phyloP scores from a whole-genome alignment of 495 filamentous ascomycete genomes.

The Lepraria neglecta region DNA sequence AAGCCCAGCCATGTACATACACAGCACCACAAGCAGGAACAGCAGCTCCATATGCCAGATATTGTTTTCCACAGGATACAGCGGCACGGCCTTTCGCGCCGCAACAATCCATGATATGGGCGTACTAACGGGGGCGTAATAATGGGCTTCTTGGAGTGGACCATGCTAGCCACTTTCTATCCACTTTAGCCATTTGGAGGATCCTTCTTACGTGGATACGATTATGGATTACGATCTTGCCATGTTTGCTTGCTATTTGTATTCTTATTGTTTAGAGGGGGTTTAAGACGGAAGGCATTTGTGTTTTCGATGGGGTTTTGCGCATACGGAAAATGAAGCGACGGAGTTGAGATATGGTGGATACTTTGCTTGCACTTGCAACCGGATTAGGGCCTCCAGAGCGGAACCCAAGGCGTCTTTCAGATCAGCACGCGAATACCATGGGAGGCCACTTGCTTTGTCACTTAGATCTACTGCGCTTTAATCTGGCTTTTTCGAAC shows the following conservation, averaged over 20 bases:
- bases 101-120: slow-evolving; percentile 9
- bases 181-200: neutral
- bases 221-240: slow-evolving; percentile 9
- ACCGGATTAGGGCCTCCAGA: neutral
- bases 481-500: slow-evolving; percentile 9
- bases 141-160: neutral
- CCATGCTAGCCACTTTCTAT: neutral
- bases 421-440: slow-evolving; percentile 3
- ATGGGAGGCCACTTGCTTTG: slow-evolving; percentile 7
- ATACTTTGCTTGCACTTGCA: neutral
- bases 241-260: slow-evolving; percentile 12
- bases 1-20: slow-evolving; percentile 1
- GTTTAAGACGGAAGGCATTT: slow-evolving; percentile 6
- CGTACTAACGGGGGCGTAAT: slow-evolving; percentile 1
- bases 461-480: slow-evolving; percentile 1
- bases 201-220: slow-evolving; percentile 8
- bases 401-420: neutral
- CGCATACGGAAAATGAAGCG: neutral
- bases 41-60: neutral
- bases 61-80: slow-evolving; percentile 4
- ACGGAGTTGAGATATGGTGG: neutral
- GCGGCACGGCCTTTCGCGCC: neutral
- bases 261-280: slow-evolving; percentile 6
- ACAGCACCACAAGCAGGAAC: slow-evolving; percentile 12
- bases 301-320: slow-evolving; percentile 6